Percentiles rank a stretch among this genome's conserved stretches.
Conservation (phyloP, 345 rosid species). For the Bretschneidera sinensis region DNA sequence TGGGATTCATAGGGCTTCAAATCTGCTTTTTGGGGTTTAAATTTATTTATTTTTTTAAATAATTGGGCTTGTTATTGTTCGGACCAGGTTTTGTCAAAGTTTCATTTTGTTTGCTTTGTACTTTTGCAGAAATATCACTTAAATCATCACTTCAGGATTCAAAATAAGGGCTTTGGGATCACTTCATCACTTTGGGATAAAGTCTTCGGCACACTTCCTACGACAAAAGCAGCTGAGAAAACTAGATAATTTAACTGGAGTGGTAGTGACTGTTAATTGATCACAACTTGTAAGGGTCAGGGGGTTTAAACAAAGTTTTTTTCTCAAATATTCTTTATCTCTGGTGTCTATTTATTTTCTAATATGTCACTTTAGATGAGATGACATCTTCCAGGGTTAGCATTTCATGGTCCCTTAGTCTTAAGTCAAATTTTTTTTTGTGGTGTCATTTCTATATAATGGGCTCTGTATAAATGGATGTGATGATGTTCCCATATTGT, state of each 20-base stretch:
- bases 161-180: constrained; percentile 59
- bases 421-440: too few relatives aligned
- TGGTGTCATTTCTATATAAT: too few relatives aligned
- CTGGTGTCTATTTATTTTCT: neutral
- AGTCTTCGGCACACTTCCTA: constrained; percentile 63
- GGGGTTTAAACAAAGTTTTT: too few relatives aligned
- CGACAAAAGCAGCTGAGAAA: constrained; percentile 17
- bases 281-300: too few relatives aligned
- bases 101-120: neutral
- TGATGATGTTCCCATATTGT: too few relatives aligned
- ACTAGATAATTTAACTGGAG: constrained; percentile 15
- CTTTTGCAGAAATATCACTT: constrained; percentile 58
- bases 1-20: neutral
- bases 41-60: too few relatives aligned
- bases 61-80: neutral
- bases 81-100: neutral
- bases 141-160: constrained; percentile 67
- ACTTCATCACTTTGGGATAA: constrained; percentile 71
- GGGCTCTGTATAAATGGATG: too few relatives aligned
- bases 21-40: too few relatives aligned
- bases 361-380: too few relatives aligned
- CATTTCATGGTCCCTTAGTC: too few relatives aligned
- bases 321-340: neutral
- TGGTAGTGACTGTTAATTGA: neutral
- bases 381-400: too few relatives aligned